phyloP scores from a whole-genome alignment of 2,329 filamentous ascomycete species.

The Diaporthe longicolla region DNA sequence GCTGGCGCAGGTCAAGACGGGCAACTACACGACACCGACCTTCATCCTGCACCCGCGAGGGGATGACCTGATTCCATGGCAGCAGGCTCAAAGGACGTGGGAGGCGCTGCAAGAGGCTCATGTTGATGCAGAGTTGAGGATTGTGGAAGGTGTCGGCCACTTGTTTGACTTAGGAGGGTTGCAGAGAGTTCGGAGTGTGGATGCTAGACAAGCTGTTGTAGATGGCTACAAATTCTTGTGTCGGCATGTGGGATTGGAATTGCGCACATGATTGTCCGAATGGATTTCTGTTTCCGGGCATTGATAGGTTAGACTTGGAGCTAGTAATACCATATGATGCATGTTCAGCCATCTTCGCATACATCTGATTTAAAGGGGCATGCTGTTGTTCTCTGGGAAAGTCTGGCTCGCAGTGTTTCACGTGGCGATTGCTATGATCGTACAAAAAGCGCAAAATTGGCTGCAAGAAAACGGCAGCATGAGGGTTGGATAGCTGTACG shows the following conservation, averaged over 20 bases:
- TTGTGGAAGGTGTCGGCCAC: constrained; percentile 26
- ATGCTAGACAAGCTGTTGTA: constrained; percentile 5
- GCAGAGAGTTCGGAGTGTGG: constrained; percentile 11
- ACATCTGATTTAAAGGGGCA: not conserved
- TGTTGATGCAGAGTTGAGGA: constrained; percentile 19
- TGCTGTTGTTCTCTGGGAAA: not conserved
- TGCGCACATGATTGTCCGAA: not conserved
- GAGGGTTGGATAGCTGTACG: not conserved
- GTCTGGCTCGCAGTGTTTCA: not conserved
- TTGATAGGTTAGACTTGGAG: not conserved
- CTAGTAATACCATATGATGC: not conserved
- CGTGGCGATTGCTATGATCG: not conserved
- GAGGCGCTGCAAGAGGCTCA: constrained; percentile 40
- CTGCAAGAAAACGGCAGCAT: not conserved
- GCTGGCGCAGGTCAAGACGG: constrained; percentile 49
- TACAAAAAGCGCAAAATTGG: no score
- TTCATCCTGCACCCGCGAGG: constrained; percentile 50
- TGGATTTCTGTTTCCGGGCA: not conserved
- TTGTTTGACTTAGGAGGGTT: constrained; percentile 32
- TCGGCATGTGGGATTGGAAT: constrained; percentile 14
- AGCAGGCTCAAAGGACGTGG: constrained; percentile 47
- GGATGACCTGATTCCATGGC: constrained; percentile 54
- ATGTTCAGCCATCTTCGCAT: not conserved
- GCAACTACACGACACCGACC: constrained; percentile 52
- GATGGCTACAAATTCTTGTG: constrained; percentile 11